Evolutionary conservation across 768 basidiomycete genomes (phyloP), one percentile per base, ranked within the genome.

Genomic region (Pleurotus citrinopileatus): DNA sequence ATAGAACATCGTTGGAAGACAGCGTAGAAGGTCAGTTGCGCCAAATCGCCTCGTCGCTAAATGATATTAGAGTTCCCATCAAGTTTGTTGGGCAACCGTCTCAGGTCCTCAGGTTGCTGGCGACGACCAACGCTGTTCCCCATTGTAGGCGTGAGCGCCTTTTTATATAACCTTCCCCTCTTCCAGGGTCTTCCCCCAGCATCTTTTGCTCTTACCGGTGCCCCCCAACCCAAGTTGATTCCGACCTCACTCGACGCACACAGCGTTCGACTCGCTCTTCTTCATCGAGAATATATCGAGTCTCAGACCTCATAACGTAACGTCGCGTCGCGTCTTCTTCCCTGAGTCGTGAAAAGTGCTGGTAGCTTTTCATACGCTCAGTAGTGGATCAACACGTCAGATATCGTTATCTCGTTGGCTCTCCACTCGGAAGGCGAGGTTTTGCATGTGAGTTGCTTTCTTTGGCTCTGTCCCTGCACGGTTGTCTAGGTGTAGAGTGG

Each of bases 261-360:
- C n/a, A n/a, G n/a, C n/a, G n/a, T n/a, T n/a, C n/a, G n/a, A n/a
- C 32, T 15, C 32, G 7, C 32, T 15, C 32, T 7, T 34, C 32
- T 34, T 34, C 32, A 7, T 34, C 7, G 32, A 34, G 15, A 34
- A 15, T 34, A 7, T 34, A 15, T 34, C 32, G 32, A 34, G 32
- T 15, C 32, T 34, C 7, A 7, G 32, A 34, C 15, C 7, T 34
- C 32, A 7, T 34, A 15, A 6, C 38, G 6, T 40, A 19, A n/a
- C n/a, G n/a, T n/a, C n/a, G n/a, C n/a, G n/a, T n/a, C n/a, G n/a
- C n/a, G n/a, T n/a, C n/a, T n/a, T n/a, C n/a, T n/a, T n/a, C n/a
- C n/a, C 34, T 50, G 3, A 15, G 29, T 20, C 34, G 48, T 50
- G 48, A 50, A 50, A 50, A 50, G 48, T 50, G 48, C 48, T 50